Evolutionary conservation across 177 flowering plant species (phyloP).

Genomic region (Vitis hybrid): DNA sequence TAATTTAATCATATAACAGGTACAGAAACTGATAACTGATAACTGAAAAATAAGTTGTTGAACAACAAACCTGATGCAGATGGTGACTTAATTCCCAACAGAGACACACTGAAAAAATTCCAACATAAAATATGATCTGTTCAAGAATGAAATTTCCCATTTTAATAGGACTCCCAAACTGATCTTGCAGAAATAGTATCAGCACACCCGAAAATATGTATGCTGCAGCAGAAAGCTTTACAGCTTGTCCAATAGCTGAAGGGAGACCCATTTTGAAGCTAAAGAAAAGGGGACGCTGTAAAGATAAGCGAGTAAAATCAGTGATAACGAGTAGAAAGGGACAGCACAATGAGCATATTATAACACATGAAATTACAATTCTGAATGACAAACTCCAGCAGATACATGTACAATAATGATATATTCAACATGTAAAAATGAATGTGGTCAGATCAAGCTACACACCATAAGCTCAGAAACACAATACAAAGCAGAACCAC

Average conservation of each 20-base stretch:
- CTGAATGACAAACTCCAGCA: no score
- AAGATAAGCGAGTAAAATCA: constrained; percentile 21
- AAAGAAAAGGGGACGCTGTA: constrained; percentile 89
- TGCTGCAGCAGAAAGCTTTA: constrained; percentile 56
- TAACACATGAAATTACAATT: no score
- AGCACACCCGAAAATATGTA: constrained; percentile 47
- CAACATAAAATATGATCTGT: constrained; percentile 52
- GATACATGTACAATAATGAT: no score
- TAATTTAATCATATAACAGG: neutral
- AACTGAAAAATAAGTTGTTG: neutral
- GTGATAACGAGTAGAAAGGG: constrained; percentile 2
- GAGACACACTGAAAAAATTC: constrained; percentile 53
- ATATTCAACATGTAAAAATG: no score
- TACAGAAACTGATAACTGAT: neutral
- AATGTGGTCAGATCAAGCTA: neutral
- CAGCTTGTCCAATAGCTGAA: constrained; percentile 49
- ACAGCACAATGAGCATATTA: no score
- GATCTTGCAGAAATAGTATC: constrained; percentile 40
- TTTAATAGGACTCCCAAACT: constrained; percentile 23
- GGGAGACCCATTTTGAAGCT: constrained; percentile 94
- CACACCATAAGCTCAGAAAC: neutral
- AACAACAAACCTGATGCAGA: constrained; percentile 69
- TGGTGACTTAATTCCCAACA: constrained; percentile 86
- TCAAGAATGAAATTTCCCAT: constrained; percentile 40
- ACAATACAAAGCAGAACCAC: no score